Percentiles rank a stretch among this genome's conserved stretches.
Evolutionary conservation across 192 early-diverging fungal genomes (phyloP).

Genomic region (Obelidium mucronatum): DNA sequence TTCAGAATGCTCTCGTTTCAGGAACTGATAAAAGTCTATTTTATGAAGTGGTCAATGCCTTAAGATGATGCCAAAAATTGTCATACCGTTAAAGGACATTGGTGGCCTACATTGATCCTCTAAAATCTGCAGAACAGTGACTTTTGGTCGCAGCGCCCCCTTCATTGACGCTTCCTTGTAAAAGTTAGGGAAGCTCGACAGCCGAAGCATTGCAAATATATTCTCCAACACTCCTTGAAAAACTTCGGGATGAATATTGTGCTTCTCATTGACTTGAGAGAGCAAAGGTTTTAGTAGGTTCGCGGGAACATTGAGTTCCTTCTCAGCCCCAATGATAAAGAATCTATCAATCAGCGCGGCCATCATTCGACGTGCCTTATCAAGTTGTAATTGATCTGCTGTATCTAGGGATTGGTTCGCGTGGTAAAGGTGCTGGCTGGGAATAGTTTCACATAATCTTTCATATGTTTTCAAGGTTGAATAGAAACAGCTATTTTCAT

Average conservation of each 20-base stretch:
- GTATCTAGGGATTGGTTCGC: not conserved
- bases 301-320: not conserved
- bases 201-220: slow-evolving; percentile 38
- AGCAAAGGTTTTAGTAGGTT: not conserved
- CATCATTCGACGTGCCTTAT: not conserved
- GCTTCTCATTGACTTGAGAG: slow-evolving; percentile 19
- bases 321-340: not conserved
- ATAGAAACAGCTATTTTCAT: slow-evolving; percentile 17
- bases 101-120: slow-evolving; percentile 22
- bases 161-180: slow-evolving; percentile 23
- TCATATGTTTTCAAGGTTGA: slow-evolving; percentile 1
- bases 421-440: not conserved
- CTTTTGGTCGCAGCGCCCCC: slow-evolving; percentile 6
- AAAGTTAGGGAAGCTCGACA: slow-evolving; percentile 43
- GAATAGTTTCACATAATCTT: slow-evolving; percentile 1
- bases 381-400: not conserved
- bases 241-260: slow-evolving; percentile 40
- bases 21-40: slow-evolving; percentile 13
- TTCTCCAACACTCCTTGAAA: slow-evolving; percentile 38
- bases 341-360: not conserved
- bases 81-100: slow-evolving; percentile 20
- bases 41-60: not conserved
- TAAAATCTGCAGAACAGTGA: slow-evolving; percentile 9
- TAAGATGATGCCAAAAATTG: not conserved
- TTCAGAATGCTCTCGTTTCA: slow-evolving; percentile 15